phyloP scores from a whole-genome alignment of 768 basidiomycete genomes.

The Pseudohyphozyma bogoriensis region DNA sequence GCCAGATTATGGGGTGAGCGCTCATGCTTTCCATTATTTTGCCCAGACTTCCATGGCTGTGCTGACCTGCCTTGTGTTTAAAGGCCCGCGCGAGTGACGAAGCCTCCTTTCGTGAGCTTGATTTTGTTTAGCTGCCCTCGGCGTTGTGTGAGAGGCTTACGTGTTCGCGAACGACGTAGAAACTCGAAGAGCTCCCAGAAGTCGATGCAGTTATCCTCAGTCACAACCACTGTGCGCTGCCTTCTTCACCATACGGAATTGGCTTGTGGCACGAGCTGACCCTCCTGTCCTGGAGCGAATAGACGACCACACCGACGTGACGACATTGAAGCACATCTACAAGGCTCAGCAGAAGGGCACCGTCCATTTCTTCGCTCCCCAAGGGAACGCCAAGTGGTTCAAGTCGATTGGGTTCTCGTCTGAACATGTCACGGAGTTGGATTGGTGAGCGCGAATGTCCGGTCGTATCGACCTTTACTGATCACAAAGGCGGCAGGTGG shows the following conservation, averaged over 20 bases:
- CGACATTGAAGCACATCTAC: slow-evolving; percentile 42
- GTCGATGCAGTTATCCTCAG: slow-evolving; percentile 56
- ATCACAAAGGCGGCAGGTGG: too few species aligned
- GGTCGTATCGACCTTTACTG: too few species aligned
- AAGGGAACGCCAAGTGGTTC: slow-evolving; percentile 48
- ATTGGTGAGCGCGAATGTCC: too few species aligned
- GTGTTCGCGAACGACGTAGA: slow-evolving; percentile 44
- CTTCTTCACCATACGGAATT: too few species aligned
- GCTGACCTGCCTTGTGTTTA: not conserved
- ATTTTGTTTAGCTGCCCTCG: not conserved
- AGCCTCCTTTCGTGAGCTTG: slow-evolving; percentile 11
- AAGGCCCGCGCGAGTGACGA: slow-evolving; percentile 23
- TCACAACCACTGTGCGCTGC: slow-evolving; percentile 41
- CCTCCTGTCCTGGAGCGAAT: too few species aligned
- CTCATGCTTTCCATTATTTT: not conserved
- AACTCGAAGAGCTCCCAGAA: slow-evolving; percentile 51
- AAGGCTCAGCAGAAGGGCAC: slow-evolving; percentile 14
- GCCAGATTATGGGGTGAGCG: slow-evolving; percentile 1
- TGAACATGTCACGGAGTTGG: slow-evolving; percentile 47
- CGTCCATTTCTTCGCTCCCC: slow-evolving; percentile 52
- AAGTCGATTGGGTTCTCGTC: slow-evolving; percentile 40
- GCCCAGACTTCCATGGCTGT: slow-evolving; percentile 23
- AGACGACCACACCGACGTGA: slow-evolving; percentile 46
- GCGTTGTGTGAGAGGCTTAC: not conserved
- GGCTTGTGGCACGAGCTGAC: too few species aligned